Evolutionary conservation across 2,329 filamentous ascomycete species (phyloP), one percentile per base, ranked within the genome.

Genomic region (Aspergillus fischeri): DNA sequence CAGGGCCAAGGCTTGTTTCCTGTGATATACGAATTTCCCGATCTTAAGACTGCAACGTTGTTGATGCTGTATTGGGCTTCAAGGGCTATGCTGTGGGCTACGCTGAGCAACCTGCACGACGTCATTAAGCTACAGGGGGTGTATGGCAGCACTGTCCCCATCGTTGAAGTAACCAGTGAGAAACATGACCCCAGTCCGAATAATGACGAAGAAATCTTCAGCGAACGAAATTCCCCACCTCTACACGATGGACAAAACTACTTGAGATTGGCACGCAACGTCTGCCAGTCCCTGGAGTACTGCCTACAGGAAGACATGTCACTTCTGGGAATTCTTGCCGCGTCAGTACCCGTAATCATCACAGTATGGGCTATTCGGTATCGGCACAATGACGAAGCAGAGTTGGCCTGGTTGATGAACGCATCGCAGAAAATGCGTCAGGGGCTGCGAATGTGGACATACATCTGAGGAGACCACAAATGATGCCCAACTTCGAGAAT

Each of bases 251-350:
- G 69, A 3, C 35, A 21, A 24, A 64, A 72, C 45, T 64, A 69
- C 38, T 50, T 65, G 6, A 42, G 52, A 6, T 57, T 70, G 50
- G 70, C 66, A 6, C 66, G 65, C 20, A 69, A 70, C 49, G 71
- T 77, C 41, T 72, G 73, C 50, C 69, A 73, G 52, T 71, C 72
- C 0, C 53, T 75, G 9, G 67, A 75, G 54, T 75, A 70, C 50
- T 69, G 66, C 49, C 41, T 71, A 42, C 56, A 66, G 41, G 62
- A 68, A 3, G 58, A 65, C 1, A 65, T 65, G 55, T 21, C 58
- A 10, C 35, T 67, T 21, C 38, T 57, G 7, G 57, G 65, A 2
- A 45, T 21, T 1, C 6, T 45, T 11, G 42, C 21, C n/a, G 20
- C 42, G 9, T 24, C 42, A 20, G 1, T 17, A 10, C 42, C 42